Base-by-base conservation (phyloP, 805 yeast species). In the Lipomyces anomalus region DNA sequence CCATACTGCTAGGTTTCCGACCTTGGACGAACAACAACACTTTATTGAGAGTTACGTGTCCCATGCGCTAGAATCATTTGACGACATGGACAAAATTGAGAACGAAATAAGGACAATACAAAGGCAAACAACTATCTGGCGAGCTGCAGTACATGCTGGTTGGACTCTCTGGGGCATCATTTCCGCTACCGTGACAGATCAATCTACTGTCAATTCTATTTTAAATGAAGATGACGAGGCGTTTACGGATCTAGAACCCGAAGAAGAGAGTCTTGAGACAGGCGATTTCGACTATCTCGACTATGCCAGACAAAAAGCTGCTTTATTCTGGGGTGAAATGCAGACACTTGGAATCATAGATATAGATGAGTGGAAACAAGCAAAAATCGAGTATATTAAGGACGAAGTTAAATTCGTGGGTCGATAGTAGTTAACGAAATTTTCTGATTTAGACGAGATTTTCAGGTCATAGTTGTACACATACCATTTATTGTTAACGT, bases 111-210 rank as follows among this genome's bases (percentile, higher is more conserved):
- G n/a, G n/a, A n/a, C n/a, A n/a, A n/a, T n/a, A n/a, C n/a, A n/a
- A n/a, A n/a, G n/a, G n/a, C n/a, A n/a, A n/a, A 74, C 80, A 24
- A 67, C 77, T 1, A 70, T 72, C 44, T 90, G 97, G 95, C 74
- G 96, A 58, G 79, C 94, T 1, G 70, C 86, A 0, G 90, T 78
- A 20, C 82, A 82, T 40, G 70, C 84, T 6, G 77, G 74, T 60
- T 90, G 98, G 98, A 74, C 82, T 3, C 61, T 89, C 22, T 90
- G 98, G 98, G 97, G 95, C 1, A 73, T 92, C 35, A 75, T 92
- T 28, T 95, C 86, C 62, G 79, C 82, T 22, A 57, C 75, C 32
- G 58, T 79, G 3, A n/a, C n/a, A n/a, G n/a, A 72, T 74, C 49
- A 77, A 22, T n/a, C n/a, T 13, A 6, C 1, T 16, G 43, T 16